These are phyloP conservation scores for Monascus purpureus DNA, from an alignment of 495 filamentous ascomycete species.

Conservation along the genomic window DNA sequence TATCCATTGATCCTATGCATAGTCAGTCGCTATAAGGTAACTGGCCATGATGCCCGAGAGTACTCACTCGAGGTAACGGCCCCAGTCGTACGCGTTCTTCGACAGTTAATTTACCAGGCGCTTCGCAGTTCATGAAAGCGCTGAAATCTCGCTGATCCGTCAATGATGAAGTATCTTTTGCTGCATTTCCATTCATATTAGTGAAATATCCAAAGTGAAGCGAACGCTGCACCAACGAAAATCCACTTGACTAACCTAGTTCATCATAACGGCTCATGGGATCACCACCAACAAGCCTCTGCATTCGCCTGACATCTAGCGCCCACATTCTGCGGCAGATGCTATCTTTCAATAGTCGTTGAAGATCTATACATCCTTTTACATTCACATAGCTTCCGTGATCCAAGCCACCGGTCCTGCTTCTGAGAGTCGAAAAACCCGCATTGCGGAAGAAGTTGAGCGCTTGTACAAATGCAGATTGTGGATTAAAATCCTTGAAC, in stretches of 20 bases:
- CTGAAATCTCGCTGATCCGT: slow-evolving; percentile 22
- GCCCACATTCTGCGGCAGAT: slow-evolving; percentile 29
- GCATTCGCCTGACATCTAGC: slow-evolving; percentile 24
- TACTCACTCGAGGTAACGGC: slow-evolving; percentile 25
- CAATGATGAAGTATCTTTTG: slow-evolving; percentile 13
- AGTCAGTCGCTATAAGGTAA: slow-evolving; percentile 2
- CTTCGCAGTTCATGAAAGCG: slow-evolving; percentile 35
- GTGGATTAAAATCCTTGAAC: slow-evolving; percentile 30
- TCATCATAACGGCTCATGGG: slow-evolving; percentile 20
- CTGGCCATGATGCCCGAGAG: background rate
- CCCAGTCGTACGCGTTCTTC: slow-evolving; percentile 28
- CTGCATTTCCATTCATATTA: slow-evolving; percentile 7
- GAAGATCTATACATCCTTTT: slow-evolving; percentile 26
- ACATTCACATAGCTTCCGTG: slow-evolving; percentile 26
- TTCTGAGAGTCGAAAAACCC: slow-evolving; percentile 18
- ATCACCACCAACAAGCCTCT: slow-evolving; percentile 28
- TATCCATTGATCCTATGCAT: slow-evolving; percentile 24
- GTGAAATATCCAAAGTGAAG: background rate
- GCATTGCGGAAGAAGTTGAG: slow-evolving; percentile 28
- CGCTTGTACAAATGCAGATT: slow-evolving; percentile 24
- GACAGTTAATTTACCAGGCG: slow-evolving; percentile 19
- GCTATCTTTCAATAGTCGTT: slow-evolving; percentile 22
- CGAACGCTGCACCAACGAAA: background rate
- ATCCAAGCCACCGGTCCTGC: slow-evolving; percentile 20
- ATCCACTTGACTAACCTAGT: slow-evolving; percentile 16